Conservation (phyloP, 129 eudicot genomes). For the Rutidosis leptorrhynchoides region DNA sequence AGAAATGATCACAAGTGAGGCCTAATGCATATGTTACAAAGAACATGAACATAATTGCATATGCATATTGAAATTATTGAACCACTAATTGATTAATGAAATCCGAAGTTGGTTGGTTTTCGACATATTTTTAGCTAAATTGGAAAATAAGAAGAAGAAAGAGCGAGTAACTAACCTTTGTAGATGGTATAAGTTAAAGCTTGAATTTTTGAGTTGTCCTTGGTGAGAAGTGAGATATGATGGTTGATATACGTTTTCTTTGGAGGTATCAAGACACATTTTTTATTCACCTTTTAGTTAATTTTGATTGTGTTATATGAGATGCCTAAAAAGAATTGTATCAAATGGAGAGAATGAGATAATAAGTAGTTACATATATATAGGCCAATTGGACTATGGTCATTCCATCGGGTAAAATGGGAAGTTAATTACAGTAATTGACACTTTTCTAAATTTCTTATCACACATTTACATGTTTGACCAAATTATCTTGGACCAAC, state of each 20-base stretch:
- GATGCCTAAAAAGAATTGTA: slow-evolving; percentile 22
- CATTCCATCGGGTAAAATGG: slow-evolving; percentile 24
- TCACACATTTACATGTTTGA: slow-evolving; percentile 48
- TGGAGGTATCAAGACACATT: slow-evolving; percentile 31
- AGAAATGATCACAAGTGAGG: not conserved
- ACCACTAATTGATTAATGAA: not conserved
- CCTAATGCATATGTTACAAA: not conserved
- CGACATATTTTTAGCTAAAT: not conserved
- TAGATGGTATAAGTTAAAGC: slow-evolving; percentile 17
- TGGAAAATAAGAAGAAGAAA: not conserved
- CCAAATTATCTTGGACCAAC: slow-evolving; percentile 45
- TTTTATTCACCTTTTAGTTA: slow-evolving; percentile 18
- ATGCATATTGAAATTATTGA: slow-evolving; percentile 8
- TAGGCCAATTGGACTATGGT: slow-evolving; percentile 23
- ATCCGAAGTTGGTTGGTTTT: not conserved
- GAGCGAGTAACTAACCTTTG: slow-evolving; percentile 32
- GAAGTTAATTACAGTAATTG: slow-evolving; percentile 12
- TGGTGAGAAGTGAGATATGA: slow-evolving; percentile 27
- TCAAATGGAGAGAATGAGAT: slow-evolving; percentile 14
- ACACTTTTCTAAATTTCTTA: slow-evolving; percentile 29
- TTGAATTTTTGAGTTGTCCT: slow-evolving; percentile 24
- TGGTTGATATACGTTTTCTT: slow-evolving; percentile 21
- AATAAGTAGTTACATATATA: slow-evolving; percentile 27
- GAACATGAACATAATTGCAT: not conserved
- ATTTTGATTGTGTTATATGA: slow-evolving; percentile 1